Evolutionary conservation across 495 filamentous ascomycete genomes (phyloP).

Genomic region (Cercophora sp.): DNA sequence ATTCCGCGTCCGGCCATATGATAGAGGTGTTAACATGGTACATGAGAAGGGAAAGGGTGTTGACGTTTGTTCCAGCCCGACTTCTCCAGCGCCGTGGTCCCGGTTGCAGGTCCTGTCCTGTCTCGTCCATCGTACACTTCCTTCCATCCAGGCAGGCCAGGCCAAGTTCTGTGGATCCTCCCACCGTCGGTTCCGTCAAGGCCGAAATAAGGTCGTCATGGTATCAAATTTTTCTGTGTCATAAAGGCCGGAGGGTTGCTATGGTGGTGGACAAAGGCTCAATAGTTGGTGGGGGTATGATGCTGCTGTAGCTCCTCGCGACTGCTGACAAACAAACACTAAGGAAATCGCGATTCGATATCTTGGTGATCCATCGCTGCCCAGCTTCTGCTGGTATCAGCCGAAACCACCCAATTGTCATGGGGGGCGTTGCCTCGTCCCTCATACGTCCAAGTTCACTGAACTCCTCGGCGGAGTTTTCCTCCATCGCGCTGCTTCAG

Average conservation of each 20-base stretch:
- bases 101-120: neutral
- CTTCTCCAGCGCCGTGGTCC: constrained; percentile 5
- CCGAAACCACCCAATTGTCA: too few relatives aligned
- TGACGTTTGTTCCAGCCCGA: constrained; percentile 1
- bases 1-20: constrained; percentile 19
- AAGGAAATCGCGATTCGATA: neutral
- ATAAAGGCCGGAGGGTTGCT: too few relatives aligned
- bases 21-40: constrained; percentile 25
- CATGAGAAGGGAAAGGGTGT: constrained; percentile 14
- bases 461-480: constrained; percentile 24
- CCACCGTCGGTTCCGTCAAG: neutral
- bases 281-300: neutral
- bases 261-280: too few relatives aligned
- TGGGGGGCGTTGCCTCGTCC: too few relatives aligned
- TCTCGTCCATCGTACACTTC: neutral
- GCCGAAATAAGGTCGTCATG: constrained; percentile 6
- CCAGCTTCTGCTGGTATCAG: too few relatives aligned
- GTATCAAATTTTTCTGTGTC: constrained; percentile 12
- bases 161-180: neutral
- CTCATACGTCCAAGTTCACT: too few relatives aligned
- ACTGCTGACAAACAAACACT: neutral
- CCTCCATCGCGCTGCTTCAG: constrained; percentile 43
- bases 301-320: neutral
- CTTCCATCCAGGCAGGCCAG: neutral
- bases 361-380: too few relatives aligned